Percentiles rank a stretch among this genome's conserved stretches.
Conservation (phyloP, 352 stramenopile species). For the Globisporangium polare region DNA sequence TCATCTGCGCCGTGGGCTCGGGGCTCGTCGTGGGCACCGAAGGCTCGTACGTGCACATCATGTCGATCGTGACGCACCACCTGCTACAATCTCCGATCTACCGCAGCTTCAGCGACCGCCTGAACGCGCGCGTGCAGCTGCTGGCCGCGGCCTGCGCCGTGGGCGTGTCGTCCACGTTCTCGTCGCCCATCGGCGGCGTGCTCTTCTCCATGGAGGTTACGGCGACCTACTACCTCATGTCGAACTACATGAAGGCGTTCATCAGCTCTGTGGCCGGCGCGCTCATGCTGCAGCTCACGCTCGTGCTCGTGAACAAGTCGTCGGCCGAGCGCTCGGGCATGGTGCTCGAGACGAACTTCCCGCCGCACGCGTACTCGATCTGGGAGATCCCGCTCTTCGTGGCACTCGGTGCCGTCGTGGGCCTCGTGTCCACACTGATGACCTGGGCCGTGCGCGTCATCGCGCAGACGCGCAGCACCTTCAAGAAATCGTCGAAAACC, state of each 20-base stretch:
- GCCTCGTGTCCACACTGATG: slow-evolving; percentile 48
- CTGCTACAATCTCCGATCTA: slow-evolving; percentile 83
- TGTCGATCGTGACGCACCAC: slow-evolving; percentile 90
- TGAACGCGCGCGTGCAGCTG: slow-evolving; percentile 84
- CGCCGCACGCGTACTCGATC: slow-evolving; percentile 46
- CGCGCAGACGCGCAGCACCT: slow-evolving; percentile 32
- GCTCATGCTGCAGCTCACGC: slow-evolving; percentile 69
- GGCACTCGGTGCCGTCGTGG: slow-evolving; percentile 55
- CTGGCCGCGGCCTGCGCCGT: slow-evolving; percentile 90
- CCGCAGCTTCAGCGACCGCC: slow-evolving; percentile 57
- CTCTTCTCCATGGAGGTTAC: slow-evolving; percentile 95
- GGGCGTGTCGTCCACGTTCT: slow-evolving; percentile 92
- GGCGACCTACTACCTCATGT: slow-evolving; percentile 85
- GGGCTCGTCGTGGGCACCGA: slow-evolving; percentile 97
- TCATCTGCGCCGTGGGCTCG: slow-evolving; percentile 91
- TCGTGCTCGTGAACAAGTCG: slow-evolving; percentile 56
- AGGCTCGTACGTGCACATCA: slow-evolving; percentile 98
- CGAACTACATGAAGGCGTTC: slow-evolving; percentile 90
- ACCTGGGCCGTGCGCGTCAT: slow-evolving; percentile 58
- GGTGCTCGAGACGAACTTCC: slow-evolving; percentile 50
- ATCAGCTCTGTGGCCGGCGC: slow-evolving; percentile 75
- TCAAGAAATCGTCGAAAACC: slow-evolving; percentile 33
- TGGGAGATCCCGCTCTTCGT: slow-evolving; percentile 76
- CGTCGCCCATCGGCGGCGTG: slow-evolving; percentile 91
- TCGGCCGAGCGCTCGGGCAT: slow-evolving; percentile 41